Base-by-base conservation (phyloP, 352 stramenopile genomes). In the Pythium periplocum region DNA sequence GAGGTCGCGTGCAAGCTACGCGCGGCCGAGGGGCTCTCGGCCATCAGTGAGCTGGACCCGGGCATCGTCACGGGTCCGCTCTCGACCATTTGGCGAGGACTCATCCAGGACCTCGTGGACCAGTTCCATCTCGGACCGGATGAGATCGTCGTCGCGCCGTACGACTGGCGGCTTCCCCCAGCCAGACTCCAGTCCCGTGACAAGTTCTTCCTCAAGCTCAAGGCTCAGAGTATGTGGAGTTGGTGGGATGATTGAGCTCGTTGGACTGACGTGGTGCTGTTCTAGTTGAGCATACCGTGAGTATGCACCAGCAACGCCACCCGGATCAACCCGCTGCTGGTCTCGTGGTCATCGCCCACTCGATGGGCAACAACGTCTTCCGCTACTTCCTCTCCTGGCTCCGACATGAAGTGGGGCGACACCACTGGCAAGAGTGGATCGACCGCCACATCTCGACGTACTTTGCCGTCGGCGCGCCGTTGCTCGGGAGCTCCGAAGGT, bases 301-400 rank as follows among this genome's bases (percentile, higher is more conserved):
- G 66, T 4, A 59, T 86, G 11, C 71, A 87, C 39, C 17, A 52
- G 51, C 35, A 56, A 64, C 33, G 51, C 44, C 17, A 26, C 17
- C 17, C 17, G 17, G 17, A 26, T 26, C 17, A 26, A 26, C 17
- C 17, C 17, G 9, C 69, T 9, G 74, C 35, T 11, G 64, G 80
- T 11, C 58, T 88, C 32, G 79, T 93, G 34, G 75, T 93, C 34
- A 84, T 93, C 57, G 82, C 79, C 0, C 82, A 93, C 53, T 93
- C 82, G 35, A 88, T 93, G 73, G 82, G 82, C 35, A 93, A 93
- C 55, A 69, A 70, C 37, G 57, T 90, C 12, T 85, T 93, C 30
- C 79, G 79, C 3, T 93, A 93, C 67, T 93, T 93, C 44, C 72
- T 93, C 35, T 75, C 76, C 53, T 93, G 82, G 82, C 64, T 93